Evolutionary conservation across 495 filamentous ascomycete genomes (phyloP).

Genomic region (Clohesyomyces aquaticus): DNA sequence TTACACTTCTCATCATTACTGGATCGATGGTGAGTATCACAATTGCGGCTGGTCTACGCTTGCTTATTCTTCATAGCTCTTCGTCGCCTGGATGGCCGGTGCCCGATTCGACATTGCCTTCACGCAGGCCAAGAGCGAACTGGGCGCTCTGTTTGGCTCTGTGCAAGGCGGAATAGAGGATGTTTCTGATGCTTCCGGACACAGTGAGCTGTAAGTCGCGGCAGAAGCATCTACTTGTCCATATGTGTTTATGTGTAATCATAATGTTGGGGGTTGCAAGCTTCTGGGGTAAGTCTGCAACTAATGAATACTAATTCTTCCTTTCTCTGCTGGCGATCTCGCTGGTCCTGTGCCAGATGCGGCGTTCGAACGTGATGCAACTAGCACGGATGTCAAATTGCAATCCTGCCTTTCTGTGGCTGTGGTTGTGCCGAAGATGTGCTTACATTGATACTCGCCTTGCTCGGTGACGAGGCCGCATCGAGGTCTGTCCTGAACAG

Average conservation of each 20-base stretch:
- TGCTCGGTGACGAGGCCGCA: slow-evolving; percentile 44
- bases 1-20: slow-evolving; percentile 64
- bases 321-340: not conserved
- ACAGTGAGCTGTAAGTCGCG: slow-evolving; percentile 27
- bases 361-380: not conserved
- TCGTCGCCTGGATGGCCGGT: slow-evolving; percentile 68
- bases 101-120: slow-evolving; percentile 59
- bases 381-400: slow-evolving; percentile 99
- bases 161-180: no score
- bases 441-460: slow-evolving; percentile 58
- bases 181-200: slow-evolving; percentile 8
- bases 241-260: slow-evolving; percentile 28
- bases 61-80: slow-evolving; percentile 54
- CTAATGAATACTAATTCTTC: slow-evolving; percentile 19
- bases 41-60: not conserved
- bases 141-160: slow-evolving; percentile 16
- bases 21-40: slow-evolving; percentile 66
- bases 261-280: slow-evolving; percentile 20
- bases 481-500: slow-evolving; percentile 5
- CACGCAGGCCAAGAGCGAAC: slow-evolving; percentile 37
- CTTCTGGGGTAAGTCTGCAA: not conserved
- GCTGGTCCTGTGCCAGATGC: not conserved
- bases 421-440: slow-evolving; percentile 92
- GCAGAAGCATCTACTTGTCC: not conserved
- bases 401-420: slow-evolving; percentile 82